phyloP scores from a whole-genome alignment of 208 protist genomes.

The Acanthamoeba triangularis region DNA sequence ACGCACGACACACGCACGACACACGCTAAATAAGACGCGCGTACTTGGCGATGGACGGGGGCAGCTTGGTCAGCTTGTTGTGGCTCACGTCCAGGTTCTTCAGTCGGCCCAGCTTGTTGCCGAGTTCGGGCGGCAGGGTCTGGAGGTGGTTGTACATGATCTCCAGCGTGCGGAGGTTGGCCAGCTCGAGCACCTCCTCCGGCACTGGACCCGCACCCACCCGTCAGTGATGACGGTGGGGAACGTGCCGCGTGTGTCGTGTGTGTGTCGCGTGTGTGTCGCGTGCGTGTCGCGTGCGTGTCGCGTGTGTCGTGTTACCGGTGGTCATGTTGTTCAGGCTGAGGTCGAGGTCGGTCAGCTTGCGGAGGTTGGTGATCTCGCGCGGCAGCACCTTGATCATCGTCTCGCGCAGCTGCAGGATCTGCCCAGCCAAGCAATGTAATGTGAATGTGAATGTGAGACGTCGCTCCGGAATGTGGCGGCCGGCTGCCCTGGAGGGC shows the following conservation, averaged over 20 bases:
- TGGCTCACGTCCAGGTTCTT: constrained; percentile 76
- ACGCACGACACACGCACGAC: neutral
- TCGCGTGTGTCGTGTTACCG: neutral
- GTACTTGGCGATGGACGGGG: constrained; percentile 34
- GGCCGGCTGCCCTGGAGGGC: too few species aligned
- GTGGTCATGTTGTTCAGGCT: constrained; percentile 77
- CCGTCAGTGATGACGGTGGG: neutral
- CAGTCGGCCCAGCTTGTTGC: constrained; percentile 54
- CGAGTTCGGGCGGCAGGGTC: constrained; percentile 18
- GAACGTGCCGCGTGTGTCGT: too few species aligned
- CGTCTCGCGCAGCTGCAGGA: constrained; percentile 69
- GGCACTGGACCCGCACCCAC: neutral
- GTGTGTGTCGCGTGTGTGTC: neutral
- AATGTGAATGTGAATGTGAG: too few species aligned
- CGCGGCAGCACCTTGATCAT: constrained; percentile 71
- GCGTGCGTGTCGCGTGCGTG: too few species aligned
- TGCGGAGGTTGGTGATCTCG: constrained; percentile 36
- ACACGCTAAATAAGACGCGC: neutral
- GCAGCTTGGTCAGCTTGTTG: constrained; percentile 75
- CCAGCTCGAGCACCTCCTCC: constrained; percentile 65
- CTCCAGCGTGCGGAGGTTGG: constrained; percentile 63
- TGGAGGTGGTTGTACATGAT: constrained; percentile 72
- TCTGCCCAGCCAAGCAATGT: neutral
- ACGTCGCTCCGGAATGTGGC: too few species aligned
- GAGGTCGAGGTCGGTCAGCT: constrained; percentile 67